Percentiles rank a stretch among this genome's conserved stretches.
These are phyloP conservation scores for Boletus reticulatus DNA, from an alignment of 768 basidiomycete genomes.

Conservation along the genomic window DNA sequence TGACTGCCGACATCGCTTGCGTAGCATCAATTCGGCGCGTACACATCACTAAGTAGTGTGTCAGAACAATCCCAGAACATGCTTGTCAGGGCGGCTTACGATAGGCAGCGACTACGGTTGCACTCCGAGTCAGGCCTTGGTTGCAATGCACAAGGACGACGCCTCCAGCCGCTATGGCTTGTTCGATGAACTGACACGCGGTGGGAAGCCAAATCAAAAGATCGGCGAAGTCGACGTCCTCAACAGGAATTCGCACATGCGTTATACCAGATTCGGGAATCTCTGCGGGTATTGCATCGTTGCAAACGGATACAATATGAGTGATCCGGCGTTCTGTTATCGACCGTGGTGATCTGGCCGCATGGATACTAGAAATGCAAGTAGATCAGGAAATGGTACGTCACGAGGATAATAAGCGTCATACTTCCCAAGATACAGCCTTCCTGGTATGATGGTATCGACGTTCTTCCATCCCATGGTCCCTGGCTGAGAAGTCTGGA, in stretches of 20 bases:
- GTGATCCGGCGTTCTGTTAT: constrained; percentile 74
- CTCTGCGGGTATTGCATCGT: constrained; percentile 69
- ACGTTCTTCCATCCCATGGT: constrained; percentile 60
- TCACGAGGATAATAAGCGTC: constrained; percentile 33
- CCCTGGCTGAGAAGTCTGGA: constrained; percentile 21
- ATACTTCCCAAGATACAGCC: constrained; percentile 73
- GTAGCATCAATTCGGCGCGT: constrained; percentile 54
- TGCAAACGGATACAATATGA: constrained; percentile 77
- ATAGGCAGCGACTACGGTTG: constrained; percentile 74
- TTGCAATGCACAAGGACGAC: constrained; percentile 65
- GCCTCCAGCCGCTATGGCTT: constrained; percentile 56
- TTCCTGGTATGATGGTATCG: constrained; percentile 61
- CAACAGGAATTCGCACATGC: constrained; percentile 69
- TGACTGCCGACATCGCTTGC: constrained; percentile 57
- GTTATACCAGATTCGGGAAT: constrained; percentile 63
- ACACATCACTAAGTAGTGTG: constrained; percentile 56
- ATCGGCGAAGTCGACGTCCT: constrained; percentile 70
- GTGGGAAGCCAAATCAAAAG: constrained; percentile 64
- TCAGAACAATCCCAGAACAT: constrained; percentile 8
- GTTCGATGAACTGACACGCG: constrained; percentile 65
- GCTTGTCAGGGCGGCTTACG: constrained; percentile 41
- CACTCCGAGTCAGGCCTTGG: constrained; percentile 64
- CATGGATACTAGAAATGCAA: constrained; percentile 50
- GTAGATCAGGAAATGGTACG: constrained; percentile 46
- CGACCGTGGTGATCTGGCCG: constrained; percentile 68